These are phyloP conservation scores for Solanum acaule DNA, from an alignment of 257 asterid species.

Conservation along the genomic window DNA sequence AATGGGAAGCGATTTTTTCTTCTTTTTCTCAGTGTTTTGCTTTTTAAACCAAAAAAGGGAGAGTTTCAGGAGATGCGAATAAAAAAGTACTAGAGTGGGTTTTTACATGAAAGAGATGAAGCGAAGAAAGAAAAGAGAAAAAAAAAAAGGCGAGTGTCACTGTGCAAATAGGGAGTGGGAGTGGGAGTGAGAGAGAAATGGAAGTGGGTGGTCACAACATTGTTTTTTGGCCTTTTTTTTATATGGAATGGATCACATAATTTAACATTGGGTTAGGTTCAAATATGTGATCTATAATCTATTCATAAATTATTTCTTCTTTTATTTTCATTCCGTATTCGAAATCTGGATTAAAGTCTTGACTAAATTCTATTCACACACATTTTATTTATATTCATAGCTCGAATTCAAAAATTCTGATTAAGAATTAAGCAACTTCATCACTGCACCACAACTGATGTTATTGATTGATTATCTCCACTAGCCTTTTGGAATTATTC, in stretches of 20 bases:
- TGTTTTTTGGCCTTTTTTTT: background rate
- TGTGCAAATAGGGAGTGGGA: background rate
- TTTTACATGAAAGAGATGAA: background rate
- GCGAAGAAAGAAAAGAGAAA: background rate
- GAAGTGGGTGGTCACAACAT: background rate
- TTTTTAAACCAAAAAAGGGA: background rate
- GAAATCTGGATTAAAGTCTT: too few relatives aligned
- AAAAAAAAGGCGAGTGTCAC: background rate
- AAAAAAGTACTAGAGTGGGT: background rate
- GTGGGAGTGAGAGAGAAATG: background rate
- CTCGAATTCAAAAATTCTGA: accelerated
- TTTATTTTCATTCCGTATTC: too few relatives aligned
- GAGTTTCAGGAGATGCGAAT: background rate
- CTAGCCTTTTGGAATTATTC: background rate
- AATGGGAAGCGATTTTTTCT: background rate
- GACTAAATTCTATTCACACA: too few relatives aligned
- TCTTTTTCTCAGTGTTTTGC: background rate
- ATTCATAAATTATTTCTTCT: background rate
- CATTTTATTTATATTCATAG: too few relatives aligned
- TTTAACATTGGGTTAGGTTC: background rate
- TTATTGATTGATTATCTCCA: background rate
- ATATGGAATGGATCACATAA: background rate
- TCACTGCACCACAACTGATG: accelerated
- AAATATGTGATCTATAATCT: background rate
- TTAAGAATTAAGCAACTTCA: too few relatives aligned